Evolutionary conservation across 306 rosid genomes (phyloP).

Genomic region (Rosa chinensis): DNA sequence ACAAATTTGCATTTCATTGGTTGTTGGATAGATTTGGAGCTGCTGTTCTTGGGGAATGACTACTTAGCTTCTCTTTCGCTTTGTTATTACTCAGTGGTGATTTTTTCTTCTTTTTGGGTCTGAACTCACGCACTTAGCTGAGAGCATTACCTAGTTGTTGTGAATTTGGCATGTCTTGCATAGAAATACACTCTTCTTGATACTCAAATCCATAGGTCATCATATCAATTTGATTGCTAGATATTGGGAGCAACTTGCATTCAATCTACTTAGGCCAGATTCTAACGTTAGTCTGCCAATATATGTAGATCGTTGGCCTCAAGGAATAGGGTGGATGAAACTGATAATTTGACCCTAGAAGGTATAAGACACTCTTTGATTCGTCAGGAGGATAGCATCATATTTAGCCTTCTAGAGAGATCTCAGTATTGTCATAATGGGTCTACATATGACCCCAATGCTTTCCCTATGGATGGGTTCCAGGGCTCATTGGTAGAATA

Average conservation of each 20-base stretch:
- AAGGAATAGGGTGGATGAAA: slow-evolving; percentile 68
- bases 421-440: slow-evolving; percentile 68
- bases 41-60: neutral
- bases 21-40: neutral
- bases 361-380: slow-evolving; percentile 64
- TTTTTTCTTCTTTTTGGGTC: neutral
- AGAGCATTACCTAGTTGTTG: too few species aligned
- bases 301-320: slow-evolving; percentile 54
- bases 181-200: neutral
- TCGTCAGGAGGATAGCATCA: slow-evolving; percentile 92
- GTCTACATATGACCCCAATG: slow-evolving; percentile 66
- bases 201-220: neutral
- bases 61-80: neutral
- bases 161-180: neutral
- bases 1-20: neutral
- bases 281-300: slow-evolving; percentile 12
- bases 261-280: slow-evolving; percentile 16
- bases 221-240: slow-evolving; percentile 10
- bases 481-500: slow-evolving; percentile 74
- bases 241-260: slow-evolving; percentile 3
- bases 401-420: slow-evolving; percentile 78
- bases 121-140: neutral
- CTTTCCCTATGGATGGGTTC: slow-evolving; percentile 71
- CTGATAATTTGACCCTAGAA: slow-evolving; percentile 78
- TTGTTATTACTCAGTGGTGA: neutral